phyloP scores from a whole-genome alignment of 2,329 filamentous ascomycete species.

The Fusarium graminum region DNA sequence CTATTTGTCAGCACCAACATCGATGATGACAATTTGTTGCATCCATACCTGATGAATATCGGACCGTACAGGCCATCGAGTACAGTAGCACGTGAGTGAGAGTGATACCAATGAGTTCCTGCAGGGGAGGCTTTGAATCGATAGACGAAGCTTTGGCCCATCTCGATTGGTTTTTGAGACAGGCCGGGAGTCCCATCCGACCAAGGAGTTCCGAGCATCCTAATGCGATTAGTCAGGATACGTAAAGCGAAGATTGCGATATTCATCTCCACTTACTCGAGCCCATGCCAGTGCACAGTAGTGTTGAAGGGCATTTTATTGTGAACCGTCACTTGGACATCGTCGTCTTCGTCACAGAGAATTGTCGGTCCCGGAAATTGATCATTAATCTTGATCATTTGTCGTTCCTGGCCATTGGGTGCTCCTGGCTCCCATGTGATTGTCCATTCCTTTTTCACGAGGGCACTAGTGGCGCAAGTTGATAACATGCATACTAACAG shows the following conservation, averaged over 20 bases:
- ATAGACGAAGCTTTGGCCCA: slow-evolving; percentile 14
- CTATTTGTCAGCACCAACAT: not conserved
- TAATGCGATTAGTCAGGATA: not conserved
- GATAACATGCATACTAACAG: not conserved
- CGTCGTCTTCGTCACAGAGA: slow-evolving; percentile 15
- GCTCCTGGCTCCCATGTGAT: slow-evolving; percentile 14
- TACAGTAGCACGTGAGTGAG: slow-evolving; percentile 12
- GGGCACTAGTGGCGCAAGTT: not conserved
- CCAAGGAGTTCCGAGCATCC: slow-evolving; percentile 16
- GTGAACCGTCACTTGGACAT: slow-evolving; percentile 6
- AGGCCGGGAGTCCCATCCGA: slow-evolving; percentile 14
- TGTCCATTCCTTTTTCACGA: slow-evolving; percentile 9
- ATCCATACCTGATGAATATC: slow-evolving; percentile 7
- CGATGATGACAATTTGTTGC: too few species aligned
- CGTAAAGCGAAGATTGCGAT: too few species aligned
- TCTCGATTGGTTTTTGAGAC: slow-evolving; percentile 16
- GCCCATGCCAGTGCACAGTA: slow-evolving; percentile 13
- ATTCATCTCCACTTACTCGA: not conserved
- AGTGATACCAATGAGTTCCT: slow-evolving; percentile 15
- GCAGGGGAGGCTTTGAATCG: slow-evolving; percentile 14
- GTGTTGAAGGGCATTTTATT: slow-evolving; percentile 16
- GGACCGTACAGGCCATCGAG: slow-evolving; percentile 15
- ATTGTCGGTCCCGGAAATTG: slow-evolving; percentile 11
- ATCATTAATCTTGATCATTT: slow-evolving; percentile 19
- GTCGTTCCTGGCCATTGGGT: slow-evolving; percentile 16